A percentile compares a stretch with the other conserved stretches of the same genome.
Evolutionary conservation across 441 rosid species (phyloP).

Genomic region (Euphorbia corollata): DNA sequence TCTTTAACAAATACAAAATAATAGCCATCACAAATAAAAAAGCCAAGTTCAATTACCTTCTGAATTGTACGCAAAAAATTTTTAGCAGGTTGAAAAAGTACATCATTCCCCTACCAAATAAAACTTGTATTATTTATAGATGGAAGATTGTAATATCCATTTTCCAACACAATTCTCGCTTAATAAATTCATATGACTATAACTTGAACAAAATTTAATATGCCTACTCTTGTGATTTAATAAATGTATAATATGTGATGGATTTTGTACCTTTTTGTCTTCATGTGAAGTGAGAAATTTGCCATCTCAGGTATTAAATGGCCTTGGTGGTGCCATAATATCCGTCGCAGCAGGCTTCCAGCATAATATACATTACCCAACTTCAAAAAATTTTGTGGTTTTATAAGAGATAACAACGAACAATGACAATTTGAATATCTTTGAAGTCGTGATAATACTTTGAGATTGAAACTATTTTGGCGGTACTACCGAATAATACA

Average conservation of each 20-base stretch:
- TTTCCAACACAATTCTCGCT: not conserved
- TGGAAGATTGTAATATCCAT: not conserved
- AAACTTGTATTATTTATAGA: too few relatives aligned
- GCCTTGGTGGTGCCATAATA: constrained; percentile 59
- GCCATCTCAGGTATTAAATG: constrained; percentile 36
- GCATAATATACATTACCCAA: constrained; percentile 73
- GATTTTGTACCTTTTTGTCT: constrained; percentile 43
- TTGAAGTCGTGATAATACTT: too few relatives aligned
- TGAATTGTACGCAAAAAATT: constrained; percentile 68
- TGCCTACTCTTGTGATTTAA: too few relatives aligned
- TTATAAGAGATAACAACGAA: too few relatives aligned
- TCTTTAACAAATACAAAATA: not conserved
- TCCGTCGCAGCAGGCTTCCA: constrained; percentile 96
- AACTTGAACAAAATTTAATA: not conserved
- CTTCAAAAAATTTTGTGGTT: constrained; percentile 75
- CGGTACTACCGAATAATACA: too few relatives aligned
- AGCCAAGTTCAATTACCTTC: constrained; percentile 34
- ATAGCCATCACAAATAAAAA: too few relatives aligned
- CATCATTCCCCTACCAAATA: constrained; percentile 52
- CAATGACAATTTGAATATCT: too few relatives aligned
- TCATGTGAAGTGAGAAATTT: constrained; percentile 28
- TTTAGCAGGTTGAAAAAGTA: constrained; percentile 79
- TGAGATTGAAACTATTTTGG: too few relatives aligned
- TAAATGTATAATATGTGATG: not conserved
- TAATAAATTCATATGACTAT: not conserved